These are phyloP conservation scores for Solanum tarijense DNA, from an alignment of 257 asterid species.

Conservation along the genomic window DNA sequence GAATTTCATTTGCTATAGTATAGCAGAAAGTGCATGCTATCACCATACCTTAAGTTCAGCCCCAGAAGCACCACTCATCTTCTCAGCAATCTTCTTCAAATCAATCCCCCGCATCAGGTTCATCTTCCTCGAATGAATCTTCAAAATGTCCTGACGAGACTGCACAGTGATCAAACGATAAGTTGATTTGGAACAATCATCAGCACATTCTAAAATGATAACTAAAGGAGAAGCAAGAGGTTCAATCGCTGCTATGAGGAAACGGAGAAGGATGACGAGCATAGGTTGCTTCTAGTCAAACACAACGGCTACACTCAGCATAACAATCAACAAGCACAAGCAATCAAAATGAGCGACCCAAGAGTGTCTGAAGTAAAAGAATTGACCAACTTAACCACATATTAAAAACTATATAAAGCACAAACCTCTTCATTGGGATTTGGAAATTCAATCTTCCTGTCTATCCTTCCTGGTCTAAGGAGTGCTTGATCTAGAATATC, in stretches of 20 bases:
- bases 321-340: not conserved
- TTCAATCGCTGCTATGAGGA: not conserved
- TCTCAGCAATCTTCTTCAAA: conserved; percentile 79
- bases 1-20: not conserved
- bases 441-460: conserved; percentile 88
- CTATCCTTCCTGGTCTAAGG: conserved; percentile 87
- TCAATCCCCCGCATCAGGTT: conserved; percentile 88
- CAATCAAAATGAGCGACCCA: not conserved
- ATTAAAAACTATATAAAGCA: not conserved
- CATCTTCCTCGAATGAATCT: conserved; percentile 88
- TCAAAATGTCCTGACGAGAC: conserved; percentile 83
- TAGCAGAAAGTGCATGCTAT: not conserved
- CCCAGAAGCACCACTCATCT: conserved; percentile 88
- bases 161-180: conserved; percentile 6
- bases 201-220: not conserved
- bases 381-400: not conserved
- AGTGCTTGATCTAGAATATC: conserved; percentile 91
- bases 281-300: not conserved
- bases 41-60: conserved; percentile 59
- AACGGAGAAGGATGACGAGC: not conserved
- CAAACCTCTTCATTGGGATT: conserved; percentile 81
- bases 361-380: not conserved
- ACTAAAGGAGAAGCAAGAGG: not conserved
- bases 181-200: not conserved
- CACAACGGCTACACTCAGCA: not conserved